Evolutionary conservation across 768 basidiomycete genomes (phyloP).

Genomic region (Leccinum subtestaceum): DNA sequence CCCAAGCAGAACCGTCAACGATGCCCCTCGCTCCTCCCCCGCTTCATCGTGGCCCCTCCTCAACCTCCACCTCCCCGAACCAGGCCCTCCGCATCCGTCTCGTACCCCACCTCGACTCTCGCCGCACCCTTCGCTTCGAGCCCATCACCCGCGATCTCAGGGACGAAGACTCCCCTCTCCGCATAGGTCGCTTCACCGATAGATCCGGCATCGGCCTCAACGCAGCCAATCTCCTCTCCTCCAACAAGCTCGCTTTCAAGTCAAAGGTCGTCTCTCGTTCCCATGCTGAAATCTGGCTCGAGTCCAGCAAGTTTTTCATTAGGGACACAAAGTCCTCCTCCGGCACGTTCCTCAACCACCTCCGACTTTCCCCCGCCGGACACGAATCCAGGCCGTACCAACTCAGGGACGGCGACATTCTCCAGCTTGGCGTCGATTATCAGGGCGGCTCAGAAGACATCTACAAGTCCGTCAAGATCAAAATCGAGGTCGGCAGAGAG

Average conservation of each 20-base stretch:
- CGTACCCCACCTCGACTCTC: slow-evolving; percentile 91
- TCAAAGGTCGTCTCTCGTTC: slow-evolving; percentile 92
- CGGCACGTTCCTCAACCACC: slow-evolving; percentile 95
- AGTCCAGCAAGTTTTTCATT: slow-evolving; percentile 73
- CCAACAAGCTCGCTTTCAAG: slow-evolving; percentile 91
- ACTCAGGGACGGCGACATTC: slow-evolving; percentile 89
- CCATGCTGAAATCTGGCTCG: slow-evolving; percentile 93
- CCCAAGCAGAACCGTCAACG: not conserved
- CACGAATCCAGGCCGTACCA: slow-evolving; percentile 73
- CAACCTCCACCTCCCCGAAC: slow-evolving; percentile 15
- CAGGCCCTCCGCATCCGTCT: slow-evolving; percentile 79
- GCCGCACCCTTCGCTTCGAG: slow-evolving; percentile 87
- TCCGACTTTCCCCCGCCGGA: slow-evolving; percentile 80
- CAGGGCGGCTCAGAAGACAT: slow-evolving; percentile 97
- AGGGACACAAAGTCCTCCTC: slow-evolving; percentile 86
- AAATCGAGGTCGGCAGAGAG: slow-evolving; percentile 84
- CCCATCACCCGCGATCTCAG: slow-evolving; percentile 84
- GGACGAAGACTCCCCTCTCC: slow-evolving; percentile 65
- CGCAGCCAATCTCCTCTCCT: slow-evolving; percentile 63
- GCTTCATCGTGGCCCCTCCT: slow-evolving; percentile 19
- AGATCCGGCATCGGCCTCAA: slow-evolving; percentile 64
- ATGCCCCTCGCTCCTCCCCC: slow-evolving; percentile 24
- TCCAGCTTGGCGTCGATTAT: slow-evolving; percentile 96
- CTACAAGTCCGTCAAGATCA: slow-evolving; percentile 95
- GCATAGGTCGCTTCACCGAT: slow-evolving; percentile 95